Evolutionary conservation across 176 grass and related monocot species (phyloP), one percentile per base, ranked within the genome.

Genomic region (Triticum timopheevii): DNA sequence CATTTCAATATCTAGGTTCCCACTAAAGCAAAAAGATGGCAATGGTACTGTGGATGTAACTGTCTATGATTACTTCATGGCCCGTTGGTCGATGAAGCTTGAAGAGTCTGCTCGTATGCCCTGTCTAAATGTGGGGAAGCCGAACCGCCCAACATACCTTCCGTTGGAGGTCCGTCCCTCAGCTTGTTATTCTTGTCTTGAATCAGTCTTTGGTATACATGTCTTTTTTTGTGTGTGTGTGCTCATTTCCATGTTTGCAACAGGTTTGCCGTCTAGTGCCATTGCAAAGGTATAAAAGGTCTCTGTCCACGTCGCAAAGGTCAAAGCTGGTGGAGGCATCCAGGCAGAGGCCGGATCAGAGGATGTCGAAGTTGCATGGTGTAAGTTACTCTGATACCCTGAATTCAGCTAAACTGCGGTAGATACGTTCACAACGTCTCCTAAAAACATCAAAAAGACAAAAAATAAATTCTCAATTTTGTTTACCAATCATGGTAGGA

Each of bases 271-370:
- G 28, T 2, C 45, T 93, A 20, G 83, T 93, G 39, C 63, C 91
- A 9, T 35, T 96, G 34, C 92, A 97, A 84, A 89, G 94, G 49
- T 97, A 97, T 38, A 97, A 33, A 13, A 97, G 89, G 20, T 61
- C 90, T 11, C 49, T 97, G 45, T 87, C 83, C 1, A 75, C 39
- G 4, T 22, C 82, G 17, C 90, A 97, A 30, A 67, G 90, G 2
- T 63, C 92, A 45, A 77, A 83, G 2, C 88, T 97, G 2, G 90
- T 97, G 2, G 85, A 93, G 66, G 88, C 79, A 15, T 93, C 94
- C 0, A 62, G 94, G 82, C 89, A 89, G 52, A 94, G 91, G 24
- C 92, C 92, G 12, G 80, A 85, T 49, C 89, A 91, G 36, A 87
- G 92, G 47, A 94, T 87, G 86, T 58, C 19, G 10, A 82, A 68